These are phyloP conservation scores for Ophiostoma perfectum DNA, from an alignment of 2,329 filamentous ascomycete genomes.

Conservation along the genomic window DNA sequence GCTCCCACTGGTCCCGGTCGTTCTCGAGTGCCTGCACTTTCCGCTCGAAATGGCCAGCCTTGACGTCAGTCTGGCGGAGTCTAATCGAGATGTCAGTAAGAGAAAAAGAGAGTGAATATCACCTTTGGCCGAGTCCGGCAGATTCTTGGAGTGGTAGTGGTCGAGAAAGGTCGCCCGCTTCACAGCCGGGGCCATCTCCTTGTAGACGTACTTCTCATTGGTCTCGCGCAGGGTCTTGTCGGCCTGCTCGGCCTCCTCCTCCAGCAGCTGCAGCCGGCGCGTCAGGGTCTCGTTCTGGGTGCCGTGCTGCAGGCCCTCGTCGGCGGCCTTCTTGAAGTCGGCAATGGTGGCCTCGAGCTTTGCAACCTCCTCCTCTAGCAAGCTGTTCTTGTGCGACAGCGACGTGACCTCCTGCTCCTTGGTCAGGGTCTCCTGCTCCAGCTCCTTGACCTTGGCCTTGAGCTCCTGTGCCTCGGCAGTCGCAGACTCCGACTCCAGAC, in stretches of 20 bases:
- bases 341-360: conserved; percentile 81
- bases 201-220: conserved; percentile 83
- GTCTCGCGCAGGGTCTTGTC: conserved; percentile 95
- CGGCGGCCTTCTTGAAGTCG: conserved; percentile 80
- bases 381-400: conserved; percentile 87
- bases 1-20: conserved; percentile 89
- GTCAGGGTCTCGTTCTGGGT: conserved; percentile 88
- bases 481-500: conserved; percentile 86
- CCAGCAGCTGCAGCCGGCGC: conserved; percentile 88
- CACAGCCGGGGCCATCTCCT: background rate
- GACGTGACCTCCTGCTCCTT: conserved; percentile 99
- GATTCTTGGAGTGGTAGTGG: conserved; percentile 20
- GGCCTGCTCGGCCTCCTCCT: conserved; percentile 95
- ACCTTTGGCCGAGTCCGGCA: conserved; percentile 22
- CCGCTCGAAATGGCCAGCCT: conserved; percentile 98
- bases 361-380: conserved; percentile 86
- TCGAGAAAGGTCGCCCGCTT: conserved; percentile 19
- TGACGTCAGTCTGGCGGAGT: conserved; percentile 97
- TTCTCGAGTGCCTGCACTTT: conserved; percentile 96
- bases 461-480: conserved; percentile 79
- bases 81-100: conserved; percentile 43
- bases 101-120: conserved; percentile 21
- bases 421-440: conserved; percentile 90
- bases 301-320: conserved; percentile 74
- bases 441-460: conserved; percentile 74